phyloP scores from a whole-genome alignment of 768 basidiomycete genomes.

The Trichaptum fuscoviolaceum region DNA sequence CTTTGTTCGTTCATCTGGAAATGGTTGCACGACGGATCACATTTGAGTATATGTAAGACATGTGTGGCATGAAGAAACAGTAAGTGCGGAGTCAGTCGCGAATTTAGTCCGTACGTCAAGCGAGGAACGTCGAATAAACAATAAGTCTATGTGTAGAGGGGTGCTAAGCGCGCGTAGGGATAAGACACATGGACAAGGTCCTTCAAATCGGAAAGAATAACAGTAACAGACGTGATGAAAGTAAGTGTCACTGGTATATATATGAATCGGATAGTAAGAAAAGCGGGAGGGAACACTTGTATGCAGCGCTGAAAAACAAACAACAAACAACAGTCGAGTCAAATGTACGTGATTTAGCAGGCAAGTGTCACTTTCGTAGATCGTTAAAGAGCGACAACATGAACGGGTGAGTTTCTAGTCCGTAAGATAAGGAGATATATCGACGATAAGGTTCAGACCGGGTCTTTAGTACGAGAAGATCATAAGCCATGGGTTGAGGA shows the following conservation, averaged over 20 bases:
- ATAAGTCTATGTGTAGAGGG: not conserved
- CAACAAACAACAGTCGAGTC: not conserved
- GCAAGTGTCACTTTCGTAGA: not conserved
- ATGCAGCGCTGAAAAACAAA: not conserved
- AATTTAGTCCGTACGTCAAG: not conserved
- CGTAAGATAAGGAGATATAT: not conserved
- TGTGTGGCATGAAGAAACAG: not conserved
- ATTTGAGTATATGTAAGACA: not conserved
- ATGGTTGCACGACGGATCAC: not conserved
- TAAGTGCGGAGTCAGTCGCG: not conserved
- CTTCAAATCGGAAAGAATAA: not conserved
- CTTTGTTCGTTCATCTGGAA: not conserved
- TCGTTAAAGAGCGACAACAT: not conserved
- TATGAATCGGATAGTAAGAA: not conserved
- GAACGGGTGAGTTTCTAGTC: not conserved
- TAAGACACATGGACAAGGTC: not conserved
- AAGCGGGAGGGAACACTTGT: not conserved
- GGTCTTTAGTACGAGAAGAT: conserved; percentile 57
- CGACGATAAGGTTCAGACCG: not conserved
- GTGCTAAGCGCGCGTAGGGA: not conserved
- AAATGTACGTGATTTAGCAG: not conserved
- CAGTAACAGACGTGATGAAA: not conserved
- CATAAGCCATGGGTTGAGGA: conserved; percentile 87
- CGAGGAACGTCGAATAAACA: not conserved
- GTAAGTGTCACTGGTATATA: not conserved